These are phyloP conservation scores for Thermomucor indicae-seudaticae DNA, from an alignment of 371 early-diverging fungal genomes.

Conservation along the genomic window DNA sequence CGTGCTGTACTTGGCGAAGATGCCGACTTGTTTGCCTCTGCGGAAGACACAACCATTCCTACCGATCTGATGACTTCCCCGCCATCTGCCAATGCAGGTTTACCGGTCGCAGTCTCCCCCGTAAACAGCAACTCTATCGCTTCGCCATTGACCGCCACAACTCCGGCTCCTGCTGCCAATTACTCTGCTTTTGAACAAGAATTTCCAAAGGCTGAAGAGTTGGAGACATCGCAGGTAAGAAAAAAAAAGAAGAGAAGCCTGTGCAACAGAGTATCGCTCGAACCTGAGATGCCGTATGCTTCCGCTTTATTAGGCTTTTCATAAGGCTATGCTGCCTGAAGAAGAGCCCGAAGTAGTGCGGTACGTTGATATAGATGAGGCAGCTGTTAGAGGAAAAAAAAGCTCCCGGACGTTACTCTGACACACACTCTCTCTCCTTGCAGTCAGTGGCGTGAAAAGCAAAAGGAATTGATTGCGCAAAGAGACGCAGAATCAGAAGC, in stretches of 20 bases:
- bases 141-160: slow-evolving; percentile 5
- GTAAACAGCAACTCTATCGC: slow-evolving; percentile 3
- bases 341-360: slow-evolving; percentile 59
- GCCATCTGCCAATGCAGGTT: slow-evolving; percentile 3
- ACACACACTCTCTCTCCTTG: neutral
- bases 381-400: neutral
- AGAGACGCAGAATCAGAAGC: slow-evolving; percentile 69
- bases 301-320: slow-evolving; percentile 29
- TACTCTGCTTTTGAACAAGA: slow-evolving; percentile 36
- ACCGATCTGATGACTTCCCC: slow-evolving; percentile 15
- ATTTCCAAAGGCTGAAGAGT: slow-evolving; percentile 45
- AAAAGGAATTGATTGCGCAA: slow-evolving; percentile 65
- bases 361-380: slow-evolving; percentile 18
- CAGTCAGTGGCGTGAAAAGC: slow-evolving; percentile 83
- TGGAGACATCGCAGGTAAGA: slow-evolving; percentile 45
- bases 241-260: neutral
- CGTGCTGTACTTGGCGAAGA: slow-evolving; percentile 81
- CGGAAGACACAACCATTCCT: slow-evolving; percentile 5
- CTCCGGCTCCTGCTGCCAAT: slow-evolving; percentile 6
- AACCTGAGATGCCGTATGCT: neutral
- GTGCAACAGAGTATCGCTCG: too few relatives aligned
- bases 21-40: slow-evolving; percentile 57
- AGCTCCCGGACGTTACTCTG: neutral
- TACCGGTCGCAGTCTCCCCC: slow-evolving; percentile 10
- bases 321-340: slow-evolving; percentile 43